Base-by-base conservation (phyloP, 176 grass and related monocot genomes). In the Miscanthus lutarioriparius region DNA sequence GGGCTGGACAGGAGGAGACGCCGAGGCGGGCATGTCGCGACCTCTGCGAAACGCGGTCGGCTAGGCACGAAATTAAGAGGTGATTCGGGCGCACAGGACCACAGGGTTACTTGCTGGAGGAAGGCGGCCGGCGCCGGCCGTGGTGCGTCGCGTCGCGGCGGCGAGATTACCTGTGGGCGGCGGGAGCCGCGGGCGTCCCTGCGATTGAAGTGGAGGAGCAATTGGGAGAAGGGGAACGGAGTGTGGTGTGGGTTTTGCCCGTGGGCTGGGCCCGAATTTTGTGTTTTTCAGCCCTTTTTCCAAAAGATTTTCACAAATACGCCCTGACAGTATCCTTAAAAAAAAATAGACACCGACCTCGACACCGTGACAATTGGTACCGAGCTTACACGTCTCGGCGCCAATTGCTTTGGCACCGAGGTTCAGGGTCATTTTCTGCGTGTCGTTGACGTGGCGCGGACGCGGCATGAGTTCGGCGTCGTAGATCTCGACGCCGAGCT, bases 91-190 rank as follows among this genome's bases (percentile, higher is more conserved):
- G 44, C 44, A 30, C 80, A 1, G n/a, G 27, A 30, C 7, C 0
- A 22, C 2, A 5, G 15, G 76, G 49, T 10, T n/a, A 70, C 19
- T 43, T 27, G 37, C 43, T n/a, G 9, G n/a, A 61, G 3, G n/a
- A 61, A 61, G 76, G 36, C 28, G 33, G 69, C 75, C 20, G 67
- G 33, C 20, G 35, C 35, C 68, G 45, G 71, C 41, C 5, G 47
- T 4, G 35, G 72, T 56, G 53, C 53, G 0, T 22, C 22, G 71
- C 47, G 47, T 76, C 48, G 48, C 22, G 72, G 86, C 51, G 81
- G 76, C 76, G 81, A 84, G 81, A 84, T 88, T 81, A 64, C 67
- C 36, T 56, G 74, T 72, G 74, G 62, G 17, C 39, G 10, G 62
- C 10, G 13, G 62, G 15, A 4, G 36, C 2, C 12, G n/a, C 1